Conservation (phyloP, 2,329 filamentous ascomycete species). For the Monilinia polystroma region DNA sequence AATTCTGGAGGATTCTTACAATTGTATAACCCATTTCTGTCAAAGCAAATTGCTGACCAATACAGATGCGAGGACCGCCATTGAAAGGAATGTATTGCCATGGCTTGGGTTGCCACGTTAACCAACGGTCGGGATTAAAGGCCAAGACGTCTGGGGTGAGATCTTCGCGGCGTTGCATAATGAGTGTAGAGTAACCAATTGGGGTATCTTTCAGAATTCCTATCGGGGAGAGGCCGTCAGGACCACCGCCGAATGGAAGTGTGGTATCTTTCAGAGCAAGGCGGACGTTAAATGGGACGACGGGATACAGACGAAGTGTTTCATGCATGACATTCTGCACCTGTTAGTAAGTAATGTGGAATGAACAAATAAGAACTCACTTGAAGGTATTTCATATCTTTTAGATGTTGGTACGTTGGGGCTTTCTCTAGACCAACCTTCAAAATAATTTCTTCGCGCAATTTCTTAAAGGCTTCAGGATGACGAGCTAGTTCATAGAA, state of each 20-base stretch:
- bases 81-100: conserved; percentile 78
- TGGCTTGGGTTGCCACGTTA: conserved; percentile 58
- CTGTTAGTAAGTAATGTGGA: conserved; percentile 12
- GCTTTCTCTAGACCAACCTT: conserved; percentile 61
- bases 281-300: conserved; percentile 77
- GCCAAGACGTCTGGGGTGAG: conserved; percentile 54
- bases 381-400: conserved; percentile 79
- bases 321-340: conserved; percentile 69
- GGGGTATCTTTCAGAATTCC: conserved; percentile 64
- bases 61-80: conserved; percentile 70
- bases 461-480: conserved; percentile 63
- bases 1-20: conserved; percentile 70
- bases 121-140: conserved; percentile 69
- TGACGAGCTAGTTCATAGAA: conserved; percentile 78
- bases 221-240: conserved; percentile 60
- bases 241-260: conserved; percentile 68
- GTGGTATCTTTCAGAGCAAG: conserved; percentile 70
- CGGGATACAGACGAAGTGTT: conserved; percentile 73
- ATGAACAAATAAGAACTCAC: conserved; percentile 29
- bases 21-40: conserved; percentile 75
- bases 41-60: conserved; percentile 78
- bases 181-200: conserved; percentile 65
- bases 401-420: conserved; percentile 77
- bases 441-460: conserved; percentile 70
- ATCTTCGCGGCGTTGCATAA: conserved; percentile 70